Base-by-base conservation (phyloP, 768 basidiomycete genomes). In the Pleurotus cornucopiae region DNA sequence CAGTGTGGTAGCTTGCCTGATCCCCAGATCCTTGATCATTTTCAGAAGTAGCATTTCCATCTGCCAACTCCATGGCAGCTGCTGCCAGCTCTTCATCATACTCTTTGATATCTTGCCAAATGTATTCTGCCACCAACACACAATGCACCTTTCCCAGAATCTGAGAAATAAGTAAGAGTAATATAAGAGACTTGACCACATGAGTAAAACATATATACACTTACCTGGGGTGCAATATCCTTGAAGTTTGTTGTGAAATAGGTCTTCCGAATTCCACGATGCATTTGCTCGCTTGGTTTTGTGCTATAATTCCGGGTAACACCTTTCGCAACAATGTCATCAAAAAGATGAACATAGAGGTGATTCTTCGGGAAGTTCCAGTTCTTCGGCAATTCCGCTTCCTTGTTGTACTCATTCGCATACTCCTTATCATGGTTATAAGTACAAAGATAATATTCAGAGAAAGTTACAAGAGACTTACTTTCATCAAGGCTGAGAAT, bases 341-440 rank as follows among this genome's bases (percentile, higher is more conserved):
- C 53, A 23, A 73, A 64, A 0, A 69, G 46, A 49, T 77, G 73
- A 2, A 59, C 54, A 46, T 71, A 69, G 1, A 62, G 56, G 34
- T 77, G 75, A 0, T 57, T 48, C 57, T 76, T 76, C 0, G 68
- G 71, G 41, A 74, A 74, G 21, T 72, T 54, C 68, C 70, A 73
- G 16, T 66, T 58, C 60, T 69, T 52, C 2, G 11, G 12, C 2
- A n/a, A 9, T n/a, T n/a, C n/a, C 6, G 14, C 41, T 6, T n/a
- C 20, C 2, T 43, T 20, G 20, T n/a, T 20, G 1, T 1, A n/a
- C 41, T 20, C 20, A n/a, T n/a, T 2, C 1, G 20, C 13, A 16
- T 47, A 13, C 23, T 23, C 48, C 48, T 49, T n/a, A 26, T 23
- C 34, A 47, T 18, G 12, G 38, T 20, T 7, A 2, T 40, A 4